Percentiles rank a stretch among this genome's conserved stretches.
Evolutionary conservation across 1,139 yeast species (phyloP).

Genomic region (Kodamaea anthophila): DNA sequence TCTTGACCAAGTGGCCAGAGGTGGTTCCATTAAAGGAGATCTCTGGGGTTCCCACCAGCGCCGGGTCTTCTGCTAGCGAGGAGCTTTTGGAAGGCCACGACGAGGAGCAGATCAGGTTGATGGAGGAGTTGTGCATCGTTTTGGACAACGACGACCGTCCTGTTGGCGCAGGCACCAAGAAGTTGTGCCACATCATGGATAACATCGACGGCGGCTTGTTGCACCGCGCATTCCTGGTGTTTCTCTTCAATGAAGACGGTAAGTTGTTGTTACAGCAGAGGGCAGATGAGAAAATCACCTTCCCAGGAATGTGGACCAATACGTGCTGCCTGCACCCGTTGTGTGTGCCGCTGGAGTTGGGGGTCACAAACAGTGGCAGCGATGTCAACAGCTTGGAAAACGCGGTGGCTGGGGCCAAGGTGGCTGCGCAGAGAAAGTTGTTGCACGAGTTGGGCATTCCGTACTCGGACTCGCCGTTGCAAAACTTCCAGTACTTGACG

Average conservation of each 20-base stretch:
- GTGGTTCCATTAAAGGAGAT: constrained; percentile 48
- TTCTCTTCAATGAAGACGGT: constrained; percentile 72
- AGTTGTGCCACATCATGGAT: constrained; percentile 83
- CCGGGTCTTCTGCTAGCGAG: constrained; percentile 11
- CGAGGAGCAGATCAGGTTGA: constrained; percentile 85
- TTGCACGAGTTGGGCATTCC: constrained; percentile 89
- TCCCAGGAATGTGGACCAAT: constrained; percentile 96
- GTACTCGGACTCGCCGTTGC: constrained; percentile 54
- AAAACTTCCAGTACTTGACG: constrained; percentile 74
- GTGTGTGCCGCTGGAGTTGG: constrained; percentile 76
- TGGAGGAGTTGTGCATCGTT: constrained; percentile 96
- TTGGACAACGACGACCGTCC: constrained; percentile 83
- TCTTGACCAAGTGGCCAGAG: constrained; percentile 57
- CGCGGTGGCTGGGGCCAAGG: constrained; percentile 72
- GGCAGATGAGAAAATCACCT: constrained; percentile 93
- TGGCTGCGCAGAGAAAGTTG: constrained; percentile 87
- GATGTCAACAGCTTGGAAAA: constrained; percentile 32
- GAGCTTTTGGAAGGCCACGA: constrained; percentile 75
- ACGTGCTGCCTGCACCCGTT: constrained; percentile 98
- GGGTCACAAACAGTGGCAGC: constrained; percentile 25
- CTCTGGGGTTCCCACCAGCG: constrained; percentile 38
- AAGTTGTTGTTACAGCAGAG: constrained; percentile 85
- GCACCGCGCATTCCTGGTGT: constrained; percentile 94
- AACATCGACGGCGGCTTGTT: constrained; percentile 80
- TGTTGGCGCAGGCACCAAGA: constrained; percentile 90